Evolutionary conservation across 1,139 yeast species (phyloP), one percentile per base, ranked within the genome.

Genomic region (Taiozyma sp.): DNA sequence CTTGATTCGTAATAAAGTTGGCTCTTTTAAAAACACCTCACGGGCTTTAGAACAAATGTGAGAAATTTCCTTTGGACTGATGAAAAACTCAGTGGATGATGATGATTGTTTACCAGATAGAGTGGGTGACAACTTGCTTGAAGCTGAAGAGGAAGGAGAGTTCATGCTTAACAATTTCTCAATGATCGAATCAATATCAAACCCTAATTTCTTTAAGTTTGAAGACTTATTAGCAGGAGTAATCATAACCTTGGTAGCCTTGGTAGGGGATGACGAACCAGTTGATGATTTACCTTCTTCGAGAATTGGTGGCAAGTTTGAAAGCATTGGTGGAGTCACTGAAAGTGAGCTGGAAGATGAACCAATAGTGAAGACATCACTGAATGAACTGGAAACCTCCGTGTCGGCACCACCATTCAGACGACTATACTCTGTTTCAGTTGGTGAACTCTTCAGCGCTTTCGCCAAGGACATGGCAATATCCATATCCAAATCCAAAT

Each of bases 1-100:
- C 34, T 90, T 84, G 54, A 89, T 71, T 64, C 84, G 84, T 57
- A 90, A 72, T 51, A 90, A 70, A 42, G 87, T 80, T 14, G 97
- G 96, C 65, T 90, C 96, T 30, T 76, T 78, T 68, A 88, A 67
- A 56, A 90, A 87, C 23, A 87, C 76, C 53, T 83, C 82, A 51
- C 95, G 72, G 2, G 90, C 83, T 56, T 79, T 81, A 32, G 80
- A 74, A 65, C 93, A 83, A 50, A 90, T 79, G 53, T 74, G 73
- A 59, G 81, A 80, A 52, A 87, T 76, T 64, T 87, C 93, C 57
- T 76, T 72, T 8, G 79, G 69, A 23, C 70, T 65, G 48, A 76
- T 51, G 19, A 61, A 54, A 49, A 62, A 61, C 22, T 57, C 64
- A 6, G 53, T 50, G n/a, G 49, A 52, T 43, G 50, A 48, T 30